Evolutionary conservation across 1,284 basidiomycete species (phyloP).

Genomic region (Omphalotus olearius): DNA sequence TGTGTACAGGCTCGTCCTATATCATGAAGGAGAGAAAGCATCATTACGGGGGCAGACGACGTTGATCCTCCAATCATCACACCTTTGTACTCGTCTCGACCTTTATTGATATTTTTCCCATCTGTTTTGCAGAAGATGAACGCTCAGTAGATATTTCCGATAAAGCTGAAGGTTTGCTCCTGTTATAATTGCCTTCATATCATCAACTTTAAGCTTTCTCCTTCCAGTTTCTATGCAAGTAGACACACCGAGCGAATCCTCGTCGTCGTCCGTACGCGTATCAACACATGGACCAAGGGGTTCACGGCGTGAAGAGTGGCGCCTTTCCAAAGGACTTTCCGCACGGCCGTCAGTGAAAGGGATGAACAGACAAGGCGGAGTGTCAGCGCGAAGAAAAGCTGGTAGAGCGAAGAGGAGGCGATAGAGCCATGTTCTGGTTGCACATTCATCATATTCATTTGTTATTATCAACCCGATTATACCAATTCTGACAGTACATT

Average conservation of each 20-base stretch:
- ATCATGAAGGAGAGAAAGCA: neutral
- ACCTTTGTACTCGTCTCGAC: constrained; percentile 23
- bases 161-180: constrained; percentile 12
- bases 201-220: constrained; percentile 15
- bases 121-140: constrained; percentile 27
- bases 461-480: neutral
- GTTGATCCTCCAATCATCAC: constrained; percentile 24
- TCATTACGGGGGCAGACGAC: neutral
- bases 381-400: constrained; percentile 56
- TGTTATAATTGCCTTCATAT: neutral
- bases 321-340: constrained; percentile 64
- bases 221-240: constrained; percentile 50
- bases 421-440: constrained; percentile 28
- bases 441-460: neutral
- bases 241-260: constrained; percentile 29
- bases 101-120: constrained; percentile 30
- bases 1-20: constrained; percentile 16
- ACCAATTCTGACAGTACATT: neutral
- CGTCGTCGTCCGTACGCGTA: constrained; percentile 36
- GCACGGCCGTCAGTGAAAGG: constrained; percentile 44
- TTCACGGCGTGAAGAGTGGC: constrained; percentile 72
- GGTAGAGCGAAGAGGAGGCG: constrained; percentile 69
- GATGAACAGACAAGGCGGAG: constrained; percentile 63
- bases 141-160: neutral
- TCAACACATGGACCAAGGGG: constrained; percentile 73